phyloP scores from a whole-genome alignment of 1,284 basidiomycete genomes.

The Mycena sp. region DNA sequence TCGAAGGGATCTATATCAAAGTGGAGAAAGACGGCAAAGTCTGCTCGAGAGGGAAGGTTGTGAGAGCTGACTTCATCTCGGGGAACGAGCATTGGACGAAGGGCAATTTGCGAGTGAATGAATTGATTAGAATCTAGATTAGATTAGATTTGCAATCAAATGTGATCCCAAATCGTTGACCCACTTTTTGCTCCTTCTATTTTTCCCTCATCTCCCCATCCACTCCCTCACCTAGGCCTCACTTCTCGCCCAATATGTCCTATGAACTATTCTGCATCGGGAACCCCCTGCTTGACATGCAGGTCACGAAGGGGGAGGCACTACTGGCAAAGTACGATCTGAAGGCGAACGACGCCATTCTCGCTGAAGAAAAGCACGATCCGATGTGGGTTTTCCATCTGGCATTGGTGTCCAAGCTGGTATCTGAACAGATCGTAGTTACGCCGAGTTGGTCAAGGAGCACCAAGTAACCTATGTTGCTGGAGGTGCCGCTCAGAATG shows the following conservation, averaged over 20 bases:
- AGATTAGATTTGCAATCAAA: not conserved
- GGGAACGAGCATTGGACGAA: conserved; percentile 72
- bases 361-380: conserved; percentile 90
- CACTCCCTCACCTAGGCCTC: no score
- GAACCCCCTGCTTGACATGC: conserved; percentile 92
- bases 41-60: conserved; percentile 61
- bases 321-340: conserved; percentile 93
- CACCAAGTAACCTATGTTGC: conserved; percentile 91
- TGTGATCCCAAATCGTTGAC: no score
- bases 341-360: conserved; percentile 96
- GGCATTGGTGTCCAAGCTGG: not conserved
- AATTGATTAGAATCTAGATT: conserved; percentile 26
- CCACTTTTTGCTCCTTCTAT: not conserved
- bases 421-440: conserved; percentile 60
- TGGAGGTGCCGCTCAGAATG: conserved; percentile 97
- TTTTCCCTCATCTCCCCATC: conserved; percentile 39
- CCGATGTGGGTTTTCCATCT: conserved; percentile 71
- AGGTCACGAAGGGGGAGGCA: conserved; percentile 84
- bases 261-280: conserved; percentile 83
- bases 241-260: conserved; percentile 36
- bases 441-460: conserved; percentile 87
- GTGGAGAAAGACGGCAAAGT: conserved; percentile 55
- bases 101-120: conserved; percentile 55
- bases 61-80: conserved; percentile 69
- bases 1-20: conserved; percentile 71